phyloP scores from a whole-genome alignment of 2,329 filamentous ascomycete species.

The Apiospora saccharicola region DNA sequence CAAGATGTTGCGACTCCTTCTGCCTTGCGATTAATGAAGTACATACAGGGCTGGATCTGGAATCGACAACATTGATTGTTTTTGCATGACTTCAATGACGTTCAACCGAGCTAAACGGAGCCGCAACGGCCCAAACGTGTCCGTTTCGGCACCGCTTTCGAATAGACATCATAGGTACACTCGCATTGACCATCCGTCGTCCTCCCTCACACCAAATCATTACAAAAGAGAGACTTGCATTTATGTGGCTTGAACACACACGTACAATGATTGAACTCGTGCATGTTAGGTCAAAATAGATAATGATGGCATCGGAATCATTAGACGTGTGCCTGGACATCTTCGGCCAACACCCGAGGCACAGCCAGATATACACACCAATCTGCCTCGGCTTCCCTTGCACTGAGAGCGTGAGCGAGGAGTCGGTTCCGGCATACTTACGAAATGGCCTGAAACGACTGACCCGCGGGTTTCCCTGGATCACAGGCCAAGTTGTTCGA shows the following conservation, averaged over 20 bases:
- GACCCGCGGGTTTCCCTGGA: not conserved
- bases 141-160: not conserved
- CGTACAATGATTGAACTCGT: not conserved
- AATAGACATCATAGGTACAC: not conserved
- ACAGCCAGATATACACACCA: not conserved
- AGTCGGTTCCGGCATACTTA: not conserved
- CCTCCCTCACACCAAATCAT: not conserved
- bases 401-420: not conserved
- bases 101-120: not conserved
- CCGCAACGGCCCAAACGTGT: not conserved
- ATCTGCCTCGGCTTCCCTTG: not conserved
- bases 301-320: not conserved
- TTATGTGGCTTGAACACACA: not conserved
- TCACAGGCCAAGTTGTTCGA: not conserved
- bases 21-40: not conserved
- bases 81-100: not conserved
- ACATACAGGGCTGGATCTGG: too few species aligned
- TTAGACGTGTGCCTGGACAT: not conserved
- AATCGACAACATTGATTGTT: not conserved
- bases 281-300: not conserved
- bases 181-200: not conserved
- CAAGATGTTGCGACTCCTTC: not conserved
- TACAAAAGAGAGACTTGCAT: not conserved
- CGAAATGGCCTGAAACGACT: not conserved
- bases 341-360: slow-evolving; percentile 1